phyloP scores from a whole-genome alignment of 2,329 filamentous ascomycete species.

The Xylaria sp. region DNA sequence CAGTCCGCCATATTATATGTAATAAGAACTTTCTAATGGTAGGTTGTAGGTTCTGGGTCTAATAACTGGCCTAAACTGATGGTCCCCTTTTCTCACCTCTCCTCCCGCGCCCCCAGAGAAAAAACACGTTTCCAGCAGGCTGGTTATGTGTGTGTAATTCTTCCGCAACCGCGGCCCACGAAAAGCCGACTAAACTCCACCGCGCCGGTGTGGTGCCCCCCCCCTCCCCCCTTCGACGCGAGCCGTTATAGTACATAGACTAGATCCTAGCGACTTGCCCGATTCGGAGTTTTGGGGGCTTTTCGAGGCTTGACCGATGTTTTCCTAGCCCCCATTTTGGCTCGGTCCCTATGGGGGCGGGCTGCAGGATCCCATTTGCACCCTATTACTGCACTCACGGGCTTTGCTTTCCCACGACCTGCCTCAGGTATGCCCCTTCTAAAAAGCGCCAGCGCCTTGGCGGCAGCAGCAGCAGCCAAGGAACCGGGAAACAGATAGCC shows the following conservation, averaged over 20 bases:
- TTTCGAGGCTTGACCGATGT: not conserved
- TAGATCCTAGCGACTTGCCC: not conserved
- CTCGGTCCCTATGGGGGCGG: not conserved
- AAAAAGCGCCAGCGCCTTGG: not conserved
- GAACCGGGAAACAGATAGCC: not conserved
- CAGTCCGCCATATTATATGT: too few species aligned
- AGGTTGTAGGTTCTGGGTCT: too few species aligned
- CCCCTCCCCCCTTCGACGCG: constrained; percentile 7
- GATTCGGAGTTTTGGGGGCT: not conserved
- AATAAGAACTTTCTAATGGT: too few species aligned
- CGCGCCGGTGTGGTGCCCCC: too few species aligned
- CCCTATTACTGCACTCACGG: too few species aligned
- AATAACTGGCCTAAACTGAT: too few species aligned
- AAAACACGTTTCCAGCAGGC: constrained; percentile 12
- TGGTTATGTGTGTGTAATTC: constrained; percentile 5
- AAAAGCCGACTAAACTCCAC: constrained; percentile 11
- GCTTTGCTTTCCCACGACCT: not conserved
- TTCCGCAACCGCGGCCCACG: constrained; percentile 19
- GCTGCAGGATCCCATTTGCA: not conserved
- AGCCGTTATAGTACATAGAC: too few species aligned
- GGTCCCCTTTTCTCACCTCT: too few species aligned
- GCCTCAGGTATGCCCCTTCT: not conserved
- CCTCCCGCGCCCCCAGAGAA: too few species aligned
- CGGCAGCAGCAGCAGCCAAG: not conserved
- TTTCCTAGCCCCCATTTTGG: not conserved